Evolutionary conservation across 768 basidiomycete species (phyloP), one percentile per base, ranked within the genome.

Genomic region (Suillus sp.): DNA sequence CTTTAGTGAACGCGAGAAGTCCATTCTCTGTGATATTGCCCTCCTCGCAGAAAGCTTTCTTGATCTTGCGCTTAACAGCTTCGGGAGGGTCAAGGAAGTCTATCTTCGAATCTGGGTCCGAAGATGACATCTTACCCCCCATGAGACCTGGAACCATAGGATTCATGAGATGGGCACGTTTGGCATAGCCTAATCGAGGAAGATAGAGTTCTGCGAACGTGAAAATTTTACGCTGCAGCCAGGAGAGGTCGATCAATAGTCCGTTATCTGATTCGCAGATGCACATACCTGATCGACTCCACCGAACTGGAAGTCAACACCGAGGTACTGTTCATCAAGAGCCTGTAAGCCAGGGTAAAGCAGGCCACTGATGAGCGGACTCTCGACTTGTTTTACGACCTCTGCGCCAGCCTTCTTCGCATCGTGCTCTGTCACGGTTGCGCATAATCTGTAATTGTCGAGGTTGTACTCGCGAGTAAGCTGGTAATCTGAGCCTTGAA

Each of bases 321-420:
- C 93, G 22, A 99, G 85, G 83, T 99, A 98, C 78, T 99, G 88
- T 76, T 99, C 97, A 69, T 99, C 97, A 32, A 99, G 86, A 11
- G 97, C 96, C 69, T 99, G 97, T 47, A 99, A 77, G 43, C 96
- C 95, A 0, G 97, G 97, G 83, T 99, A 99, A 62, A 99, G 84
- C 65, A 99, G 76, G 1, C 95, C 95, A 66, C 93, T 95, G 60
- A 99, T 80, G 57, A 96, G 79, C 1, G 95, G 92, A 70, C 90
- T 94, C 65, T 95, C 92, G 6, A 96, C 92, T 76, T 98, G 96
- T 76, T 99, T 99, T 68, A 99, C 97, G 62, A 99, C 97, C 74
- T 99, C 97, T 2, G 97, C 96, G 6, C 97, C 97, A 0, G 97
- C 97, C 76, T 97, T 97, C 75, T 96, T 96, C 30, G 96, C 95